Percentiles rank a stretch among this genome's conserved stretches.
Conservation (phyloP, 768 basidiomycete species). For the Austroboletus festivus region DNA sequence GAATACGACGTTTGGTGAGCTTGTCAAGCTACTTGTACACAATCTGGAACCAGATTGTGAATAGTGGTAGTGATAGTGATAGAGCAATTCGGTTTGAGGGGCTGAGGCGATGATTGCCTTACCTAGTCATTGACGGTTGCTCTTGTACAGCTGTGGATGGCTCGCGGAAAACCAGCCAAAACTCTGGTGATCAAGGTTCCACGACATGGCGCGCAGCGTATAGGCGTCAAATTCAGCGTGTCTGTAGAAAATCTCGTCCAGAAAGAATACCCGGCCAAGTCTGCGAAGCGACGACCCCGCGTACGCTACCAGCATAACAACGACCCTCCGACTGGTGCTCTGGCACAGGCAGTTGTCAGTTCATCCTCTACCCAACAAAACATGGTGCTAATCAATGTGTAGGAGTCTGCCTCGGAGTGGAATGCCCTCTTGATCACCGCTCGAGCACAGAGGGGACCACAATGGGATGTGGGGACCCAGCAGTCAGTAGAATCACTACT, state of each 20-base stretch:
- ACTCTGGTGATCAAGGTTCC: conserved; percentile 65
- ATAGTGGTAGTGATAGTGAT: no score
- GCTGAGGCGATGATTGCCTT: conserved; percentile 8
- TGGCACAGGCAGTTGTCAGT: conserved; percentile 68
- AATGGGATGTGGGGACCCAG: conserved; percentile 86
- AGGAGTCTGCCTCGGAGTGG: conserved; percentile 84
- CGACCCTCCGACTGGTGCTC: conserved; percentile 40
- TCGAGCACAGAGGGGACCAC: conserved; percentile 77
- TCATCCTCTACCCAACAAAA: not conserved
- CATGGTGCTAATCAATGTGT: not conserved
- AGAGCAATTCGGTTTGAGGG: not conserved
- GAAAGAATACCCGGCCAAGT: conserved; percentile 46
- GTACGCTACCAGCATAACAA: conserved; percentile 53
- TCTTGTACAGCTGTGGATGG: conserved; percentile 19
- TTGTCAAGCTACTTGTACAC: no score
- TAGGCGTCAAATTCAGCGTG: conserved; percentile 58
- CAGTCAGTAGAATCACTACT: conserved; percentile 49
- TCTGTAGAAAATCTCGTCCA: conserved; percentile 58
- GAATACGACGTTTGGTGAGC: no score
- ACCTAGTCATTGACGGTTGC: conserved; percentile 1
- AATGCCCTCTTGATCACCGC: conserved; percentile 77
- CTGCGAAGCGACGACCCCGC: conserved; percentile 36
- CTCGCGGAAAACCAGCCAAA: conserved; percentile 48
- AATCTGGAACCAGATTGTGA: no score
- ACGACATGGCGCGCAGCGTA: conserved; percentile 69